Evolutionary conservation across 2,329 filamentous ascomycete genomes (phyloP), one percentile per base, ranked within the genome.

Genomic region (Sclerotinia subarctica): DNA sequence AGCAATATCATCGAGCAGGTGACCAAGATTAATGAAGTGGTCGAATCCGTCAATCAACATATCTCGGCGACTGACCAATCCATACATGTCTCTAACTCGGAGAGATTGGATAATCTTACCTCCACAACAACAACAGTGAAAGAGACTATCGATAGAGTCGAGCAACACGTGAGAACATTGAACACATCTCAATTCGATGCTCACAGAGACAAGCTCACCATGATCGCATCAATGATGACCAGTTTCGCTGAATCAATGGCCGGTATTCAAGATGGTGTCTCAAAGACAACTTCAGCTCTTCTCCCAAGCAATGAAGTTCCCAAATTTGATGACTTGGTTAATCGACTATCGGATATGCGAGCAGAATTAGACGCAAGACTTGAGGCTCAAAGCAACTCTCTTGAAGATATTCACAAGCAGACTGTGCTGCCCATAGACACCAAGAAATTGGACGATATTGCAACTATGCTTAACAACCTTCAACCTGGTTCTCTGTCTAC

Each of bases 1-100:
- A 71, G 70, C 38, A 69, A 56, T 38, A 59, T 73, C 32, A 69
- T 69, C 35, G 67, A 68, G 13, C 67, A 68, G 47, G 68, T 73
- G 10, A 70, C 67, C 2, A 72, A 70, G 53, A 66, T 73, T 19
- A 64, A 59, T 8, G 56, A 69, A 29, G 38, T 72, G 17, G 49
- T 71, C 15, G 71, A 73, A 32, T 65, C 68, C 1, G 68, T 69
- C 13, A 71, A 68, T 32, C 67, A 70, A 51, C 47, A 69, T 26
- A 58, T 69, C 24, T 70, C 59, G 42, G 64, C 49, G 3, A 62
- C 69, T 32, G 64, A 69, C 5, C 58, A 65, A 15, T 51, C 62
- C 42, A 53, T 60, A 13, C 49, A 62, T 13, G 26, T 53, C 8
- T 49, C 65, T 8, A 56, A 69, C 19, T 65, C 66, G 0, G 69